A percentile compares a stretch with the other conserved stretches of the same genome.
Conservation (phyloP, 169 alveolate species). For the Plasmodium vinckei region DNA sequence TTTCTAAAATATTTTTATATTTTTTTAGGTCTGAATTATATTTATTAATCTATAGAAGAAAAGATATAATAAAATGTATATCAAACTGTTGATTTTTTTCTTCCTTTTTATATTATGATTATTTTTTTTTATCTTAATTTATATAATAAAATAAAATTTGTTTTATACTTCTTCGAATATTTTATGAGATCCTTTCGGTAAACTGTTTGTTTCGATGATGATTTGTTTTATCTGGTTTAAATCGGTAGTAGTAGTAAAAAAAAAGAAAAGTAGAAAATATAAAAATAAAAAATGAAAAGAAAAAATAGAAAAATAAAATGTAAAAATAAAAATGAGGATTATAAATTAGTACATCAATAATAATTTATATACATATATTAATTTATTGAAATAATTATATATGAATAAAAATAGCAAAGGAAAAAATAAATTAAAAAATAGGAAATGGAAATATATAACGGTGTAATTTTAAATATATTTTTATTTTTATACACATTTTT, state of each 20-base stretch:
- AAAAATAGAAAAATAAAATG: neutral
- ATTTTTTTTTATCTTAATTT: slow-evolving; percentile 7
- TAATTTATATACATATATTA: neutral
- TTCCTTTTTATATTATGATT: neutral
- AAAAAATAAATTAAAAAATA: slow-evolving; percentile 2
- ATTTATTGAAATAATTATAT: neutral
- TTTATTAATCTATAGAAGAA: slow-evolving; percentile 30
- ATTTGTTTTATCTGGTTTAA: slow-evolving; percentile 68
- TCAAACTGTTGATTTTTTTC: neutral
- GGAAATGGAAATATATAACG: neutral
- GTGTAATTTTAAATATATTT: slow-evolving; percentile 4
- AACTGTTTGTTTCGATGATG: slow-evolving; percentile 44
- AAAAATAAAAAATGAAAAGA: neutral
- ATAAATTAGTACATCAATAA: neutral
- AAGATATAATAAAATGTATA: neutral
- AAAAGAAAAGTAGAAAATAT: neutral
- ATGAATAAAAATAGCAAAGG: neutral
- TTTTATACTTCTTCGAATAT: slow-evolving; percentile 35
- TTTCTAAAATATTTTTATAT: slow-evolving; percentile 40
- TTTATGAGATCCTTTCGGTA: slow-evolving; percentile 71
- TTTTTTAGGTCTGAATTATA: slow-evolving; percentile 42
- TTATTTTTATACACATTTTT: slow-evolving; percentile 59
- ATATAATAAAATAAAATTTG: neutral
- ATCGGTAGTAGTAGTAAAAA: neutral
- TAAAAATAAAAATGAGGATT: neutral